These are phyloP conservation scores for Termitomyces sp. DNA, from an alignment of 768 basidiomycete genomes.

Conservation along the genomic window DNA sequence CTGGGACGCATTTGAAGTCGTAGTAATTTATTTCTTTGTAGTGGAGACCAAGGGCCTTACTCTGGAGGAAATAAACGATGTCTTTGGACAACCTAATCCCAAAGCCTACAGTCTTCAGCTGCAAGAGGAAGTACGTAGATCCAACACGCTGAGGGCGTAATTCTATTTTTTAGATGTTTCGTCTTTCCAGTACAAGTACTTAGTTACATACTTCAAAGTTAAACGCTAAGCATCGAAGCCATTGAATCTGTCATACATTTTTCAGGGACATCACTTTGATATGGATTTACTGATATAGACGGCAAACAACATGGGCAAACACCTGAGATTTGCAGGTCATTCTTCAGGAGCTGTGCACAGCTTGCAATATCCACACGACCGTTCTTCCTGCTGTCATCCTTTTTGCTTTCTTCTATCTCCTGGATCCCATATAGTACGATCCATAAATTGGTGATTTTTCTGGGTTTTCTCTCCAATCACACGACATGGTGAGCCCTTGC, in stretches of 20 bases:
- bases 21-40: constrained; percentile 46
- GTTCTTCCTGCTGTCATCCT: constrained; percentile 13
- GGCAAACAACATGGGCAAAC: constrained; percentile 29
- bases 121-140: constrained; percentile 8
- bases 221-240: no score
- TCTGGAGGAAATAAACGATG: constrained; percentile 49
- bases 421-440: constrained; percentile 14
- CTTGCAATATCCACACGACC: constrained; percentile 37
- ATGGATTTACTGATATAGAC: background rate
- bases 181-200: background rate
- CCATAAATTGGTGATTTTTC: constrained; percentile 11
- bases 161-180: background rate
- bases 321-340: constrained; percentile 20
- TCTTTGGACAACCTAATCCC: constrained; percentile 43
- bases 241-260: background rate
- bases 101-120: constrained; percentile 34
- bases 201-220: background rate
- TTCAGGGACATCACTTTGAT: background rate
- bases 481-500: constrained; percentile 29
- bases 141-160: background rate
- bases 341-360: constrained; percentile 25
- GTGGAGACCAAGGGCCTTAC: constrained; percentile 54
- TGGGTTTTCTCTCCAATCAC: constrained; percentile 12
- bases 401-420: constrained; percentile 25
- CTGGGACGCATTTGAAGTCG: constrained; percentile 48